These are phyloP conservation scores for Mycotypha africana DNA, from an alignment of 371 early-diverging fungal genomes.

Conservation along the genomic window DNA sequence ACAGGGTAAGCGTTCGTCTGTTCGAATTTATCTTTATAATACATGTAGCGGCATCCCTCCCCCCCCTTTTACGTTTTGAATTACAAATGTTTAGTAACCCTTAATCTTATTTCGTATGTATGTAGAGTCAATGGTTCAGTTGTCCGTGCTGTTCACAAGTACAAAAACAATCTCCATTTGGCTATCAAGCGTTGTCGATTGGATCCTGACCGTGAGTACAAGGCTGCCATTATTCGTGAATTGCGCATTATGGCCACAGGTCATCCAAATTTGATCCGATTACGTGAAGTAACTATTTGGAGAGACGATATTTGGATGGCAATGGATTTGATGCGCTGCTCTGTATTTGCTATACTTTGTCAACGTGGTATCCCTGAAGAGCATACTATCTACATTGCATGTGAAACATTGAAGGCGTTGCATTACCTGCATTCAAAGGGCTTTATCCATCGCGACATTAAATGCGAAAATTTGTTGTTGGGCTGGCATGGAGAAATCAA, in stretches of 20 bases:
- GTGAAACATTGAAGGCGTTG: conserved; percentile 67
- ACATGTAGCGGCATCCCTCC: not conserved
- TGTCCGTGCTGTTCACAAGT: conserved; percentile 38
- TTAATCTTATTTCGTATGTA: too few species aligned
- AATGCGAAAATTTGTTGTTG: conserved; percentile 96
- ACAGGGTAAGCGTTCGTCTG: conserved; percentile 32
- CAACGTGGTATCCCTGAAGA: conserved; percentile 51
- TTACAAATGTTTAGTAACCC: too few species aligned
- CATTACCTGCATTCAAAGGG: conserved; percentile 88
- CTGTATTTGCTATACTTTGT: conserved; percentile 47
- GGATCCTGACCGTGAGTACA: conserved; percentile 48
- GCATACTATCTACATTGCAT: conserved; percentile 38
- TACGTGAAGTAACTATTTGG: conserved; percentile 47
- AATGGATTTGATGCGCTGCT: conserved; percentile 45
- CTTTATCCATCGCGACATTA: conserved; percentile 96
- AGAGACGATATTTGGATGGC: conserved; percentile 53
- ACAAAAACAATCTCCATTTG: conserved; percentile 38
- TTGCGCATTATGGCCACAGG: conserved; percentile 48
- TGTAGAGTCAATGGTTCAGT: conserved; percentile 52
- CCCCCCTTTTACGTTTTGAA: too few species aligned
- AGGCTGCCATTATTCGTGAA: conserved; percentile 44
- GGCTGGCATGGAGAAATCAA: conserved; percentile 94
- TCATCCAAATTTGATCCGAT: conserved; percentile 37
- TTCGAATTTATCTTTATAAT: not conserved
- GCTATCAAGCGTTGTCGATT: conserved; percentile 48